phyloP scores from a whole-genome alignment of 306 rosid species.

The Quillaja saponaria region DNA sequence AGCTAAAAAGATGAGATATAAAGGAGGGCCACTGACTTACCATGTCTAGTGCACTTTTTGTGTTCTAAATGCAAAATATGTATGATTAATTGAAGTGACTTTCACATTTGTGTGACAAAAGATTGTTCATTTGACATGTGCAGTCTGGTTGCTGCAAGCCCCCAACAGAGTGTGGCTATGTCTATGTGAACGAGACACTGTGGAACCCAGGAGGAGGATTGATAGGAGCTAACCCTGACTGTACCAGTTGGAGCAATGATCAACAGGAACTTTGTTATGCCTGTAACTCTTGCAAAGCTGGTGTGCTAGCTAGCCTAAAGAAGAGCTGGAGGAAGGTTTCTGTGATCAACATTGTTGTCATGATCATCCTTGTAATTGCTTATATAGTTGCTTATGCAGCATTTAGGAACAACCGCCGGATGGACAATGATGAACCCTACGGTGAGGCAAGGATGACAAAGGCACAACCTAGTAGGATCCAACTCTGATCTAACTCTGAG shows the following conservation, averaged over 20 bases:
- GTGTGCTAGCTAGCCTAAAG: conserved; percentile 78
- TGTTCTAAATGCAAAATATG: too few relatives aligned
- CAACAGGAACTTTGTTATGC: conserved; percentile 66
- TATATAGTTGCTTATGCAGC: conserved; percentile 81
- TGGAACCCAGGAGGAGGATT: conserved; percentile 54
- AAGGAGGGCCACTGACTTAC: too few relatives aligned
- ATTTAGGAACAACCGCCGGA: conserved; percentile 65
- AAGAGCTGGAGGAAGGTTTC: conserved; percentile 96
- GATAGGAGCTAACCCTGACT: conserved; percentile 43
- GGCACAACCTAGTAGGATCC: conserved; percentile 59
- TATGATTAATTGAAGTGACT: too few relatives aligned
- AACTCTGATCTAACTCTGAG: conserved; percentile 32
- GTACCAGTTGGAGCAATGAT: conserved; percentile 74
- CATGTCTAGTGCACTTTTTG: too few relatives aligned
- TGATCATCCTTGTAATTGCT: conserved; percentile 67
- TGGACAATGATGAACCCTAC: conserved; percentile 75
- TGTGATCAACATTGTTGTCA: conserved; percentile 68
- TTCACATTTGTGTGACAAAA: too few relatives aligned
- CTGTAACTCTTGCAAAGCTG: conserved; percentile 89
- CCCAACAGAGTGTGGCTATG: conserved; percentile 67
- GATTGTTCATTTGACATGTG: too few relatives aligned
- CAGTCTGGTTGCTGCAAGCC: conserved; percentile 99
- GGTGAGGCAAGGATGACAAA: conserved; percentile 87
- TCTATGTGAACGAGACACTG: conserved; percentile 60
- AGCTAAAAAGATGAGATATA: too few relatives aligned